Evolutionary conservation across 2,329 filamentous ascomycete genomes (phyloP).

Genomic region (Camptophora hylomeconis): DNA sequence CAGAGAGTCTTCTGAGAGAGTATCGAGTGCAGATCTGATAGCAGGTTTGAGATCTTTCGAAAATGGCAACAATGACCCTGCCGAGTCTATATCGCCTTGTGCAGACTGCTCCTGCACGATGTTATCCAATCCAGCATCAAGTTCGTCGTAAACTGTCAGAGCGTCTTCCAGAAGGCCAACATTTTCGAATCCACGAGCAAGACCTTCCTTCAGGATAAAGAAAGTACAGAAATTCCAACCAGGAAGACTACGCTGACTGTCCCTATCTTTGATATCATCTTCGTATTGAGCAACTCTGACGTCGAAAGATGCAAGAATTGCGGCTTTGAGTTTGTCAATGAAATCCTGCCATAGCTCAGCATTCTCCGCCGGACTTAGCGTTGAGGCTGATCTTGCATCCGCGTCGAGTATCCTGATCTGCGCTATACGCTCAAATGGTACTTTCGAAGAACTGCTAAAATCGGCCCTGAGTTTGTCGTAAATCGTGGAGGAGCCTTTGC

Average conservation of each 20-base stretch:
- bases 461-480: conserved; percentile 82
- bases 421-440: conserved; percentile 60
- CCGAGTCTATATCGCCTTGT: conserved; percentile 50
- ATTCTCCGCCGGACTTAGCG: conserved; percentile 61
- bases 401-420: conserved; percentile 58
- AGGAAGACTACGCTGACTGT: conserved; percentile 70
- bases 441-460: conserved; percentile 70
- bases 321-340: conserved; percentile 70
- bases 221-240: conserved; percentile 99
- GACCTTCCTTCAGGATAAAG: conserved; percentile 90
- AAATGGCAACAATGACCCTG: conserved; percentile 56
- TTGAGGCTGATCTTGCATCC: conserved; percentile 22
- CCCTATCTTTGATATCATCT: conserved; percentile 90
- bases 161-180: conserved; percentile 94
- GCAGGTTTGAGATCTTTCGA: conserved; percentile 60
- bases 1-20: conserved; percentile 7
- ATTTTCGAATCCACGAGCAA: conserved; percentile 88
- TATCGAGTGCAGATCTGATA: conserved; percentile 38
- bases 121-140: conserved; percentile 73
- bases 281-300: conserved; percentile 85
- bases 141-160: conserved; percentile 84
- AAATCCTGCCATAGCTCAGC: conserved; percentile 75
- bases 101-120: conserved; percentile 62
- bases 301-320: conserved; percentile 84
- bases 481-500: conserved; percentile 64